Evolutionary conservation across 768 basidiomycete genomes (phyloP).

Genomic region (Leccinum subtestaceum): DNA sequence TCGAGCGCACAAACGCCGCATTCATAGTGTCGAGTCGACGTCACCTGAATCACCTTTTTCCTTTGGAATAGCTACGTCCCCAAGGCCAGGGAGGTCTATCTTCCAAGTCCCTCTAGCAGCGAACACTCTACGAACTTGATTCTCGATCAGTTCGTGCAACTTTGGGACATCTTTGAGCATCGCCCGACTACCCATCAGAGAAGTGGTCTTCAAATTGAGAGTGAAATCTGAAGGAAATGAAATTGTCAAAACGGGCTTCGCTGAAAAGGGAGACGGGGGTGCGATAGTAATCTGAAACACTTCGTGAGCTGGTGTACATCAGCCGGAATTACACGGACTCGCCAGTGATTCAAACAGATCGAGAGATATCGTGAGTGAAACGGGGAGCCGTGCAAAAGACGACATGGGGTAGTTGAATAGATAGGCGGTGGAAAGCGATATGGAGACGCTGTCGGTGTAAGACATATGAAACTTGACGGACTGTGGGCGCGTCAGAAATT

Average conservation of each 20-base stretch:
- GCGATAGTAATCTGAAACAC: conserved; percentile 53
- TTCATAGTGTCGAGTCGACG: not conserved
- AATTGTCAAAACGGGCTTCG: conserved; percentile 62
- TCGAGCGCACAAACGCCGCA: not conserved
- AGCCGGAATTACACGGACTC: conserved; percentile 25
- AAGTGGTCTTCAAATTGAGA: conserved; percentile 83
- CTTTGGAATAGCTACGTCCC: conserved; percentile 28
- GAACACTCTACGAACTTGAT: conserved; percentile 71
- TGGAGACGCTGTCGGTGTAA: conserved; percentile 79
- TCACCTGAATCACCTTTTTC: conserved; percentile 30
- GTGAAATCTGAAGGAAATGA: conserved; percentile 84
- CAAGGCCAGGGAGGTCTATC: conserved; percentile 63
- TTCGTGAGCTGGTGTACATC: not conserved
- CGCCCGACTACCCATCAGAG: conserved; percentile 93
- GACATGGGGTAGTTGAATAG: conserved; percentile 82
- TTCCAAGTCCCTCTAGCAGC: conserved; percentile 63
- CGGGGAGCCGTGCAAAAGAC: conserved; percentile 79
- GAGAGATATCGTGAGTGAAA: conserved; percentile 76
- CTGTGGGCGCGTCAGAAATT: conserved; percentile 39
- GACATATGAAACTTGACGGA: conserved; percentile 79
- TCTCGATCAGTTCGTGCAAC: conserved; percentile 89
- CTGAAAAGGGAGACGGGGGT: conserved; percentile 53
- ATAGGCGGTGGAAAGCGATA: conserved; percentile 81
- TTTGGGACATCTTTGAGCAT: conserved; percentile 98
- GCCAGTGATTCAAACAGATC: conserved; percentile 71